Base-by-base conservation (phyloP, 2,329 filamentous ascomycete genomes). In the Nannizziopsis arthrosporioides region DNA sequence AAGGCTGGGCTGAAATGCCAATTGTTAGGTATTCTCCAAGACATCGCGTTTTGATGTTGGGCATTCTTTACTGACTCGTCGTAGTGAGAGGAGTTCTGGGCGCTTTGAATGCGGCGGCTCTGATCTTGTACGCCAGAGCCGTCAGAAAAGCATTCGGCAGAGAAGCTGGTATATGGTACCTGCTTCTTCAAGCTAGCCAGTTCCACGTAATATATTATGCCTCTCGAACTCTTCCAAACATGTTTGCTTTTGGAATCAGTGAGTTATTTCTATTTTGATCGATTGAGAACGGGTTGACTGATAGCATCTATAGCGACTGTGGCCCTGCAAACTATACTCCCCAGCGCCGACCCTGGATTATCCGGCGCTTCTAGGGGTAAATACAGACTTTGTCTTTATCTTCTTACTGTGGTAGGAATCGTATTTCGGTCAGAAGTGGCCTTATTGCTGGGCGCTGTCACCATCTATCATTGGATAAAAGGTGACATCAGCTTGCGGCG, bases 201-300 rank as follows among this genome's bases (percentile, higher is more conserved):
- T 98, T 98, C 61, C 92, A 98, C 67, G 70, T 94, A 52, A 75
- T 92, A 53, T 98, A 87, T 67, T 98, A 98, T 70, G 83, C 89
- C 11, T 92, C 88, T 12, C 76, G 92, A 52, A 92, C 88, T 2
- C 69, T 98, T 55, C 92, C 92, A 1, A 98, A 98, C 63, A 94
- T 93, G 84, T 94, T 95, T 67, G 89, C 92, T 15, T 92, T 96
- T 69, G 78, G 80, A 8, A 69, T 95, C 50, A 86, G 83, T 90
- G 72, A 66, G 81, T 73, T 32, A 34, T 19, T 22, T 15, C 30
- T 18, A n/a, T 42, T 22, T 14, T 41, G 41, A 22, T 12, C 32
- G 27, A 12, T 15, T 40, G 11, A 11, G 11, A 10, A 39, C 8
- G n/a, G 30, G 6, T n/a, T 31, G 27, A 34, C 35, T 46, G 27